Base-by-base conservation (phyloP, 176 grass and related monocot species). In the Eleusine coracana region DNA sequence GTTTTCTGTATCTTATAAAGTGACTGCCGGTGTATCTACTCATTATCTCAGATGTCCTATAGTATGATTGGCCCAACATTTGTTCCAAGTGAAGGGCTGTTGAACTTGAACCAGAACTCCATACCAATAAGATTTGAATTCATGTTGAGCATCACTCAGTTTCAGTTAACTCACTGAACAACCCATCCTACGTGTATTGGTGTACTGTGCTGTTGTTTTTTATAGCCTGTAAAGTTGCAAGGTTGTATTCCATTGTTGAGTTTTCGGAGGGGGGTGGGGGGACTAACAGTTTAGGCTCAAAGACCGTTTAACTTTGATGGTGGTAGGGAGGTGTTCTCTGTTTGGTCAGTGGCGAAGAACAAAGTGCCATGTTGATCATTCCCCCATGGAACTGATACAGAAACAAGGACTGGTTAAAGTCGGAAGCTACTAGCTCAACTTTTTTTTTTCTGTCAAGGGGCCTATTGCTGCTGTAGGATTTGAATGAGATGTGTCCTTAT, bases 1-100 rank as follows among this genome's bases (percentile, higher is more conserved):
- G 64, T 48, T 82, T 73, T 66, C 79, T 75, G 60, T 86, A 86
- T 61, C 63, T n/a, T 84, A 74, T 84, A 74, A 7, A 68, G 39
- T 68, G 71, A 74, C 15, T 21, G 8, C 3, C 18, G 8, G 28
- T 85, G 58, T 86, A 79, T 74, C 10, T 74, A 34, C 55, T 61
- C 38, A 68, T 68, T 63, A 52, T 65, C 40, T 42, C 41, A 64
- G 9, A 74, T 75, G 69, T 46, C 12, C 16, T 74, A 21, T n/a
- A 71, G 74, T 41, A 9, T 11, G 45, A 66, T 49, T 68, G 31
- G 34, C 28, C 51, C 38, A 68, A 36, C 20, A 28, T 31, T 68
- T 20, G 18, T 38, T 71, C 12, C 12, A 71, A 49, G 55, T 60
- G 52, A 38, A 69, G 1, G 29, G 11, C 63, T 20, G 2, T 14